Percentiles rank a stretch among this genome's conserved stretches.
Evolutionary conservation across 2,329 filamentous ascomycete genomes (phyloP).

Genomic region (Monilinia fructigena): DNA sequence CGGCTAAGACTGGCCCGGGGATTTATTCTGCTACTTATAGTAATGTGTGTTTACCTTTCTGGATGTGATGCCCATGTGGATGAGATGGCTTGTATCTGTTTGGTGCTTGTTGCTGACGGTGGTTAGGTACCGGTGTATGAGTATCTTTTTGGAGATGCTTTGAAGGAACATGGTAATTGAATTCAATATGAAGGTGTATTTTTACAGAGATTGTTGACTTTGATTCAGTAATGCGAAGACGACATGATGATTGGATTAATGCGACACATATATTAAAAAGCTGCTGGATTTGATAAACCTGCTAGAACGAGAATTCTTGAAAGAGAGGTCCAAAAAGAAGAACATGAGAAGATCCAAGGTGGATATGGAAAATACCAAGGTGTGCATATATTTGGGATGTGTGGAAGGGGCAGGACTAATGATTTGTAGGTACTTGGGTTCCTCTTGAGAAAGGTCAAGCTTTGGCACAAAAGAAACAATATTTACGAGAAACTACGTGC

Average conservation of each 20-base stretch:
- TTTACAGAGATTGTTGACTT: slow-evolving; percentile 9
- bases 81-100: background rate
- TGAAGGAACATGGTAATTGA: slow-evolving; percentile 65
- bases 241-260: slow-evolving; percentile 96
- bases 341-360: slow-evolving; percentile 96
- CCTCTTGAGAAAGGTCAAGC: slow-evolving; percentile 77
- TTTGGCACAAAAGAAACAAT: slow-evolving; percentile 81
- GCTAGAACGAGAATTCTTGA: slow-evolving; percentile 92
- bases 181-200: background rate
- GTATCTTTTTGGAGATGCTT: slow-evolving; percentile 77
- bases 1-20: slow-evolving; percentile 37
- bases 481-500: slow-evolving; percentile 77
- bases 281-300: slow-evolving; percentile 95
- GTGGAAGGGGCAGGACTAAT: slow-evolving; percentile 31
- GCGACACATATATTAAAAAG: slow-evolving; percentile 99
- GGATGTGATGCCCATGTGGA: background rate
- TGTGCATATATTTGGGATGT: slow-evolving; percentile 39
- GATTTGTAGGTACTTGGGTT: slow-evolving; percentile 80
- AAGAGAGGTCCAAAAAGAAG: slow-evolving; percentile 92
- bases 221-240: slow-evolving; percentile 73
- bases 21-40: slow-evolving; percentile 70
- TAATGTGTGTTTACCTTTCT: slow-evolving; percentile 51
- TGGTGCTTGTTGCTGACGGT: slow-evolving; percentile 1
- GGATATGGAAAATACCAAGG: slow-evolving; percentile 99
- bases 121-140: slow-evolving; percentile 89